Evolutionary conservation across 2,329 filamentous ascomycete species (phyloP).

Genomic region (Verruconis gallopava): DNA sequence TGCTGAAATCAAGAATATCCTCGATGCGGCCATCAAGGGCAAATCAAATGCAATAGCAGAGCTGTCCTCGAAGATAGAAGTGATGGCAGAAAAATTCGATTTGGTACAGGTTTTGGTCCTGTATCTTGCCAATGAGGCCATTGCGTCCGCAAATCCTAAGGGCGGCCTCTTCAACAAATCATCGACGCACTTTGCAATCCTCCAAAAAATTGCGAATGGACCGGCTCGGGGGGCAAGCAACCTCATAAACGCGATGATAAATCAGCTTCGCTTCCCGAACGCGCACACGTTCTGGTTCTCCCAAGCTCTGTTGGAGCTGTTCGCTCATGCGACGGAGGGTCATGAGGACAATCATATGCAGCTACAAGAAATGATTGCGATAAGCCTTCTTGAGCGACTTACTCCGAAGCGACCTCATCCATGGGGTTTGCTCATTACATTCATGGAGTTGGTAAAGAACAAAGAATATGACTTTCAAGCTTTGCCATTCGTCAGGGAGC

Average conservation of each 20-base stretch:
- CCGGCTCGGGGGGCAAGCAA: constrained; percentile 56
- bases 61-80: constrained; percentile 53
- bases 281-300: constrained; percentile 88
- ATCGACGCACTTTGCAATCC: constrained; percentile 54
- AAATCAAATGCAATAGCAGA: constrained; percentile 29
- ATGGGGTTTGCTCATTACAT: constrained; percentile 82
- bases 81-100: constrained; percentile 45
- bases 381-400: constrained; percentile 76
- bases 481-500: constrained; percentile 78
- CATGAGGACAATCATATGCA: constrained; percentile 56
- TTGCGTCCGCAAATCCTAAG: constrained; percentile 46
- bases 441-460: constrained; percentile 84
- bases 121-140: constrained; percentile 64
- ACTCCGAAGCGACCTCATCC: constrained; percentile 86
- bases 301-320: constrained; percentile 71
- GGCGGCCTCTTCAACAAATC: constrained; percentile 51
- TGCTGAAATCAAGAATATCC: constrained; percentile 38
- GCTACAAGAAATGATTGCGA: constrained; percentile 80
- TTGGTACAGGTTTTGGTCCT: constrained; percentile 75
- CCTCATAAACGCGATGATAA: constrained; percentile 70
- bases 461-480: constrained; percentile 86
- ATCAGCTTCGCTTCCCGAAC: constrained; percentile 85
- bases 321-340: constrained; percentile 34
- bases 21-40: constrained; percentile 37
- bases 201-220: constrained; percentile 53